Evolutionary conservation across 2,329 filamentous ascomycete species (phyloP).

Genomic region (Tolypocladium tropicale): DNA sequence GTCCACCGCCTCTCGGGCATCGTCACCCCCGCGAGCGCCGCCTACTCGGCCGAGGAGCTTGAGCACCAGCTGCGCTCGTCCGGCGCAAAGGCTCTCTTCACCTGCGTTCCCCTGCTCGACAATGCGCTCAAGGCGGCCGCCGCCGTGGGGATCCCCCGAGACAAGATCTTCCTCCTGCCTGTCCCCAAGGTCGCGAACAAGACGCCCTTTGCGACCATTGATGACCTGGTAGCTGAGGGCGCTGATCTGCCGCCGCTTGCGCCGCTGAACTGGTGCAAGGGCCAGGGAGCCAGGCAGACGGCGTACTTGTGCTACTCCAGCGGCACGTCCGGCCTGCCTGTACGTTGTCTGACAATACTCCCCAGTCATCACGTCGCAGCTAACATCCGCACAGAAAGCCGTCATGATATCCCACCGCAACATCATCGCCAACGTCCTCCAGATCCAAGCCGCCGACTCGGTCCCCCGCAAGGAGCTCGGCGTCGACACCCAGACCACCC

Average conservation of each 20-base stretch:
- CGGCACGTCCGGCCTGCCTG: constrained; percentile 68
- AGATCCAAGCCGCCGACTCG: constrained; percentile 39
- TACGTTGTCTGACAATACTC: constrained; percentile 23
- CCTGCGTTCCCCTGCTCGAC: constrained; percentile 55
- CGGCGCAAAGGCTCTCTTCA: constrained; percentile 60
- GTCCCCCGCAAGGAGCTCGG: constrained; percentile 23
- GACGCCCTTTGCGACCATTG: constrained; percentile 50
- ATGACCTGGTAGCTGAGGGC: constrained; percentile 56
- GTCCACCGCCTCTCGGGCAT: constrained; percentile 67
- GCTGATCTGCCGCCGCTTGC: constrained; percentile 40
- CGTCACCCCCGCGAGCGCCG: constrained; percentile 64
- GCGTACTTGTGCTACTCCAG: constrained; percentile 75
- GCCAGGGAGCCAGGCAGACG: constrained; percentile 56
- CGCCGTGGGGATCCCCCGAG: constrained; percentile 50
- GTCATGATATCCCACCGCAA: constrained; percentile 76
- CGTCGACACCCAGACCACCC: constrained; percentile 32
- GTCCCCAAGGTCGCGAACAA: constrained; percentile 46
- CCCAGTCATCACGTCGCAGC: background rate
- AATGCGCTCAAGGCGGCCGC: constrained; percentile 55
- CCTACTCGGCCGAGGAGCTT: constrained; percentile 59
- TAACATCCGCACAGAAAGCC: constrained; percentile 48
- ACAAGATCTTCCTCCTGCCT: constrained; percentile 59
- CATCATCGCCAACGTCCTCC: constrained; percentile 66
- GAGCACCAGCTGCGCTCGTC: constrained; percentile 63
- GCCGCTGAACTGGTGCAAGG: constrained; percentile 48